A percentile compares a stretch with the other conserved stretches of the same genome.
Conservation (phyloP, 2,329 filamentous ascomycete species). For the Lasiodiplodia citricola region DNA sequence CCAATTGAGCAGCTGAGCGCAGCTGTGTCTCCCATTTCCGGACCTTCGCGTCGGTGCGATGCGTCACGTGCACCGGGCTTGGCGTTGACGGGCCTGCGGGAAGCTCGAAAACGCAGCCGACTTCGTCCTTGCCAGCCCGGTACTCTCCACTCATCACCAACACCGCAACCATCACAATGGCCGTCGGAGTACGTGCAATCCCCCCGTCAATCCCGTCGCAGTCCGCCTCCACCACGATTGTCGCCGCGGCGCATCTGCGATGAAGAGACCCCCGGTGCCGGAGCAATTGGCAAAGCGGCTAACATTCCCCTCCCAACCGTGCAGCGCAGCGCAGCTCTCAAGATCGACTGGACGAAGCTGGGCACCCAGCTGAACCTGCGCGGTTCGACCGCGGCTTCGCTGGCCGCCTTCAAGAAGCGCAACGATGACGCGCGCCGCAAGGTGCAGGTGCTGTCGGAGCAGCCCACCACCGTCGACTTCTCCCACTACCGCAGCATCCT, state of each 20-base stretch:
- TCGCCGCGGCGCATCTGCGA: conserved; percentile 38
- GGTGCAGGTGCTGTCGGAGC: conserved; percentile 81
- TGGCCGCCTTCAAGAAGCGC: conserved; percentile 98
- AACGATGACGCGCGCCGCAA: conserved; percentile 98
- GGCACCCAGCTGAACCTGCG: conserved; percentile 92
- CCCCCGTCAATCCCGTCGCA: conserved; percentile 28
- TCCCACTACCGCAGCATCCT: conserved; percentile 86
- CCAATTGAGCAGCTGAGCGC: neutral
- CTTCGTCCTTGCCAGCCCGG: conserved; percentile 52
- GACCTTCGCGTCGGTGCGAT: conserved; percentile 1
- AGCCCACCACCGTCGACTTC: conserved; percentile 89
- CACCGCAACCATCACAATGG: conserved; percentile 50
- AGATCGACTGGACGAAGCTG: conserved; percentile 98
- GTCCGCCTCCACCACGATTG: neutral
- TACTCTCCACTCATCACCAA: conserved; percentile 41
- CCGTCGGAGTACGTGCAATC: conserved; percentile 48
- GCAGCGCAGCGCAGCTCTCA: conserved; percentile 96
- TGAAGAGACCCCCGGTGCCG: conserved; percentile 16
- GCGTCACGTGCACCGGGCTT: conserved; percentile 13
- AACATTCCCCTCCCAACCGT: conserved; percentile 34
- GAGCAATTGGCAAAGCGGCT: conserved; percentile 32
- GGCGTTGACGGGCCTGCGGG: conserved; percentile 19
- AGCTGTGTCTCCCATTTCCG: neutral
- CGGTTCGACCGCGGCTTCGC: conserved; percentile 88
- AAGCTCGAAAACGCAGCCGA: conserved; percentile 27